Evolutionary conservation across 2,329 filamentous ascomycete species (phyloP).

Genomic region (Pestalotiopsis sp.): DNA sequence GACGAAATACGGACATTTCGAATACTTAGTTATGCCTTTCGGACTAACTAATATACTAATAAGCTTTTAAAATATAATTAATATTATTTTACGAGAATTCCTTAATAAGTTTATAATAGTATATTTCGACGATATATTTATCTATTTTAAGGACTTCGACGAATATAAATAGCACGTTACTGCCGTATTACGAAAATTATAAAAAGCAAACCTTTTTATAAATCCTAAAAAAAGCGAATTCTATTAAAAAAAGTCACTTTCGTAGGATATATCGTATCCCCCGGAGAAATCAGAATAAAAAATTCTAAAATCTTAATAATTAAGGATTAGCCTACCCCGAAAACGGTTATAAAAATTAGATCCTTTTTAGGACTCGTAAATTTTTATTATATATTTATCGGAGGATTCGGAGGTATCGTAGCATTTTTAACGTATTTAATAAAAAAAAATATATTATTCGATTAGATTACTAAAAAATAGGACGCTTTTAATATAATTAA

Average conservation of each 20-base stretch:
- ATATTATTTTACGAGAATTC: background rate
- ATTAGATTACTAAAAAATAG: too few relatives aligned
- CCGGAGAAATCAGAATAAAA: too few relatives aligned
- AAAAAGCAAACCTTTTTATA: too few relatives aligned
- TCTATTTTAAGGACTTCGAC: background rate
- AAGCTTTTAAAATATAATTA: background rate
- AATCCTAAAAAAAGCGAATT: background rate
- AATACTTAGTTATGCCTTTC: too few relatives aligned
- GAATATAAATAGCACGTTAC: too few relatives aligned
- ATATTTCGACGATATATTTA: background rate
- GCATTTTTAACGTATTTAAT: background rate
- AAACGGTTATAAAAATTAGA: background rate
- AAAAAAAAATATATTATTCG: too few relatives aligned
- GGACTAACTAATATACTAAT: too few relatives aligned
- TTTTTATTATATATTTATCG: background rate
- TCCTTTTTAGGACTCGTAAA: background rate
- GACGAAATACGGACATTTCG: too few relatives aligned
- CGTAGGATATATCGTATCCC: too few relatives aligned
- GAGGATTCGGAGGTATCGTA: accelerated
- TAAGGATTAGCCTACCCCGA: background rate
- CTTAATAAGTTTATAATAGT: background rate
- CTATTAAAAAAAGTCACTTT: background rate
- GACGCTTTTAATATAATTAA: background rate
- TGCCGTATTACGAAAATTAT: too few relatives aligned
- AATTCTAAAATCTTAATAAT: background rate